Evolutionary conservation across 768 basidiomycete genomes (phyloP).

Genomic region (Jaapia argillacea): DNA sequence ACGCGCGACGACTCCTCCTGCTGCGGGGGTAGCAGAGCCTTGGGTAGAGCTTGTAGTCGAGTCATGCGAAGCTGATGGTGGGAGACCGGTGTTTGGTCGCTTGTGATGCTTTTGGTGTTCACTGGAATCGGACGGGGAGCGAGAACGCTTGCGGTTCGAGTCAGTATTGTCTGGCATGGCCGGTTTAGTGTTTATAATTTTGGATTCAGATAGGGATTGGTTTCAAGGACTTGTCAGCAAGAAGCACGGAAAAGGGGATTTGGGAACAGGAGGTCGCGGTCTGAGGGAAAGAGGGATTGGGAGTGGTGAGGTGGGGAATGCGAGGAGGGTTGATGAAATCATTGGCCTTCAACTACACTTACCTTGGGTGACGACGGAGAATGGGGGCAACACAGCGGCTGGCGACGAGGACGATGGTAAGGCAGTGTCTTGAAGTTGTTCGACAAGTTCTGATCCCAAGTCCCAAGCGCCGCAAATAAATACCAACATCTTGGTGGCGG

Average conservation of each 20-base stretch:
- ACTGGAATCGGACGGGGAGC: slow-evolving; percentile 67
- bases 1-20: slow-evolving; percentile 19
- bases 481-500: background rate
- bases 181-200: slow-evolving; percentile 24
- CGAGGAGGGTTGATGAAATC: background rate
- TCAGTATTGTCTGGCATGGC: slow-evolving; percentile 77
- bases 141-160: slow-evolving; percentile 77
- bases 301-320: background rate
- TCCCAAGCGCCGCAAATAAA: background rate
- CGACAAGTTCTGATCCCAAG: background rate
- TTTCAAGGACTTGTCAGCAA: slow-evolving; percentile 19
- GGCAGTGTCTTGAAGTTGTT: background rate
- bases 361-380: background rate
- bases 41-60: slow-evolving; percentile 28
- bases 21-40: slow-evolving; percentile 21
- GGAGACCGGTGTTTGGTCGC: slow-evolving; percentile 70
- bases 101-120: slow-evolving; percentile 75
- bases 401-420: background rate
- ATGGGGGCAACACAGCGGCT: background rate
- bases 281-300: background rate
- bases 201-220: slow-evolving; percentile 28
- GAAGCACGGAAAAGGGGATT: slow-evolving; percentile 10
- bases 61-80: slow-evolving; percentile 48
- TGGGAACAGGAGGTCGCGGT: slow-evolving; percentile 12
- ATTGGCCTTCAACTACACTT: background rate